Percentiles rank a stretch among this genome's conserved stretches.
Evolutionary conservation across 2,329 filamentous ascomycete species (phyloP).

Genomic region (Helotiales sp.): DNA sequence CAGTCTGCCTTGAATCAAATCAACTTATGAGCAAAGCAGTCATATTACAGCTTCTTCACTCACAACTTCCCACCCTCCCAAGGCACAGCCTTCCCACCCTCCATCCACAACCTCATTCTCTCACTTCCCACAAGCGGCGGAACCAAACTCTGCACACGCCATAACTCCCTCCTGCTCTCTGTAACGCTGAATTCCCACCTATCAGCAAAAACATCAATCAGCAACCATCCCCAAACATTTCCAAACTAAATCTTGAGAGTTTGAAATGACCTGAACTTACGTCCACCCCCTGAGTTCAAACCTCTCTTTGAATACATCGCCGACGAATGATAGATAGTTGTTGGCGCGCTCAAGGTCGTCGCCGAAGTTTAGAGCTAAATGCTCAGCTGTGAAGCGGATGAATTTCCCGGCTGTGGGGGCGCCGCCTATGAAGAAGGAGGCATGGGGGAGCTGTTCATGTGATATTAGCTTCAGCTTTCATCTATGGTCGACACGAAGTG

Average conservation of each 20-base stretch:
- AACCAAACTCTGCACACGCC: conserved; percentile 31
- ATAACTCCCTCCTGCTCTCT: conserved; percentile 26
- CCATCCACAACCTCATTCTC: conserved; percentile 27
- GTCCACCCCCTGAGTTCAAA: conserved; percentile 33
- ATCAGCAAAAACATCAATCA: too few species aligned
- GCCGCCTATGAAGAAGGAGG: conserved; percentile 28
- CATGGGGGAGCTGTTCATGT: conserved; percentile 17
- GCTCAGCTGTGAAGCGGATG: conserved; percentile 31
- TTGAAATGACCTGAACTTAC: too few species aligned
- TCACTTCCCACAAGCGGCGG: conserved; percentile 28
- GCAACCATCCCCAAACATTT: background rate
- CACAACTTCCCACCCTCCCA: conserved; percentile 19
- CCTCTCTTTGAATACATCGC: conserved; percentile 24
- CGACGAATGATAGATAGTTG: conserved; percentile 25
- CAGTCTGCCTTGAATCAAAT: too few species aligned
- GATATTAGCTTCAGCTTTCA: too few species aligned
- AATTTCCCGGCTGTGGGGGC: conserved; percentile 28
- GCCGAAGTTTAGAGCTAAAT: conserved; percentile 30
- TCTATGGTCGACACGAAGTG: too few species aligned
- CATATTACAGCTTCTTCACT: too few species aligned
- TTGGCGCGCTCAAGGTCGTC: conserved; percentile 11
- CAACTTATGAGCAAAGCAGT: too few species aligned
- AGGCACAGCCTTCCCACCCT: conserved; percentile 23
- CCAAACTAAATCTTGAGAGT: background rate
- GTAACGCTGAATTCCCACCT: conserved; percentile 34